Base-by-base conservation (phyloP, 768 basidiomycete genomes). In the Porpolomopsis calyptriformis region DNA sequence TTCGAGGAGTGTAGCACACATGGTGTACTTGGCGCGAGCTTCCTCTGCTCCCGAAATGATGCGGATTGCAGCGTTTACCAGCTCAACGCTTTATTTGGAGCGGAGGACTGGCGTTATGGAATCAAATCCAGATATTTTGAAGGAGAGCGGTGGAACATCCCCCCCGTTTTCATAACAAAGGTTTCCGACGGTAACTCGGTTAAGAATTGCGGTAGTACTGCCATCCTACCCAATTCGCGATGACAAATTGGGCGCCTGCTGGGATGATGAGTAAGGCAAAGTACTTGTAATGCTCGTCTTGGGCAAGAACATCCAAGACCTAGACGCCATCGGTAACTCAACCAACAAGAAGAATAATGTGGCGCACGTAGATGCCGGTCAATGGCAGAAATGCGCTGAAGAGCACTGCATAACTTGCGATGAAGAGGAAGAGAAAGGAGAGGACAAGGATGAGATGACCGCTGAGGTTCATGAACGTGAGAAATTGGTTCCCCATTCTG, bases 211-310 rank as follows among this genome's bases (percentile, higher is more conserved):
- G 79, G 60, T 89, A 97, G 63, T 90, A 96, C 62, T 97, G 91
- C 91, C 92, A 97, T 34, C 93, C 93, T 31, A 94, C 88, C 94
- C 94, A 98, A 57, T 97, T 97, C 34, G 91, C 90, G 56, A 98
- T 98, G 44, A 90, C 85, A 62, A 92, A 94, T 64, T 89, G 92
- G 33, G 83, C 72, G 8, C 73, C 77, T 6, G 82, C 81, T 10
- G 94, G 91, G 37, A 97, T 73, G 36, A 92, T 68, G 31, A 96
- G 65, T 9, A 92, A 64, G 24, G 65, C 56, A 53, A 94, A 78
- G 64, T 94, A 96, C 65, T 92, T 93, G 78, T 94, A 94, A 59
- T 96, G 88, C 19, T 69, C 77, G 65, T 94, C 92, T 33, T 64
- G 55, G 1, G 76, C 78, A 8, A 92, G 66, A 43, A 63, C 55